Percentiles rank a stretch among this genome's conserved stretches.
Evolutionary conservation across 2,329 filamentous ascomycete species (phyloP).

Genomic region (Colletotrichum lentis): DNA sequence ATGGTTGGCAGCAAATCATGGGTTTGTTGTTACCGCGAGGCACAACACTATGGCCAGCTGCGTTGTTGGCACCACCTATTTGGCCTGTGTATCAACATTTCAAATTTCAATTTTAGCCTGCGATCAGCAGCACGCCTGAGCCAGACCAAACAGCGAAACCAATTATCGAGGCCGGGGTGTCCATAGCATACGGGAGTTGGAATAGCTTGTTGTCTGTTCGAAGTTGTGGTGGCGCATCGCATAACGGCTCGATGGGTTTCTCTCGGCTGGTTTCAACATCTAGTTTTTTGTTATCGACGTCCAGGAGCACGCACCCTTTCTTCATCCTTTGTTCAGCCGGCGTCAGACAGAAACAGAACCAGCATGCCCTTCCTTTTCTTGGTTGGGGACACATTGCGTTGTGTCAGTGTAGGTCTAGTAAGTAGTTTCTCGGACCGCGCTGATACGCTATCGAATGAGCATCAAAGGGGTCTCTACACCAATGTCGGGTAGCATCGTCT

Average conservation of each 20-base stretch:
- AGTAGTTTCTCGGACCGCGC: not conserved
- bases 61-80: not conserved
- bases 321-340: constrained; percentile 1
- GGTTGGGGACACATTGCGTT: not conserved
- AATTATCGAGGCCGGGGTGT: not conserved
- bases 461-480: not conserved
- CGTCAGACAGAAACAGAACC: not conserved
- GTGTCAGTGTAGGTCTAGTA: not conserved
- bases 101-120: not conserved
- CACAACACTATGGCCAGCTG: not conserved
- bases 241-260: constrained; percentile 5
- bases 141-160: not conserved
- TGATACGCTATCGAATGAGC: not conserved
- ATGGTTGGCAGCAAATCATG: not conserved
- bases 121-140: not conserved
- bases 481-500: not conserved
- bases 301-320: constrained; percentile 1
- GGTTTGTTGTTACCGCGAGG: not conserved
- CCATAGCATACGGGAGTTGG: no score
- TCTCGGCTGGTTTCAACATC: not conserved
- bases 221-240: not conserved
- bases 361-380: not conserved
- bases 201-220: not conserved
- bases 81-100: not conserved
- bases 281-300: not conserved